Base-by-base conservation (phyloP, 2,329 filamentous ascomycete species). In the Fusarium foetens region DNA sequence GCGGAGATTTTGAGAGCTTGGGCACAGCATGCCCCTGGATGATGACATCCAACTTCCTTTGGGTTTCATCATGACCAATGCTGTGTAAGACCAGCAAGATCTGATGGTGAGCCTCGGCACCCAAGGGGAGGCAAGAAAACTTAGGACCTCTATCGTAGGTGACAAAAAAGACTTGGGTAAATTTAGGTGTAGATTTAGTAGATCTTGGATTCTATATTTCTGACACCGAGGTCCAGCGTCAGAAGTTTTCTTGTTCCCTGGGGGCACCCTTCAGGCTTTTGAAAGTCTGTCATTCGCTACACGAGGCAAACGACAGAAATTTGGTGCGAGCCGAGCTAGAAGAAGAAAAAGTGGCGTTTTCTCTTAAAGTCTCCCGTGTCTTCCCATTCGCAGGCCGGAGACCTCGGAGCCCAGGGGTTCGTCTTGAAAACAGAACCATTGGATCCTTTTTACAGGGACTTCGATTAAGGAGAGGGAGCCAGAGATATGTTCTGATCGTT, bases 321-420 rank as follows among this genome's bases (percentile, higher is more conserved):
- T 53, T 71, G 70, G 66, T 63, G 51, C 58, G 42, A 70, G 35
- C 54, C 57, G 57, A 68, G 36, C 54, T 41, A 33, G 35, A 54
- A 61, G 61, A 31, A 39, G 8, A 27, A 68, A 61, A 60, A 42
- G 66, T 71, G 72, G 71, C 68, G 63, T 43, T 57, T 58, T 55
- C 51, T 42, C 66, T 53, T 42, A 36, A 35, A 39, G 49, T 52
- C 57, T 48, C 76, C 74, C 75, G 74, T 55, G 68, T 53, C 61
- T 70, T 77, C 75, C 75, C 66, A 77, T 77, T 77, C 75, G 75
- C 43, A 74, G 74, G 58, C 74, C 75, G 75, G 74, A 77, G 63
- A 65, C 71, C 72, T 77, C 75, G 75, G 75, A 73, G 63, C 39
- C 54, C 58, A 68, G 66, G 70, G 71, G 52, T 53, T 31, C 39